Evolutionary conservation across 306 rosid species (phyloP), one percentile per base, ranked within the genome.

Genomic region (Fragaria iinumae): DNA sequence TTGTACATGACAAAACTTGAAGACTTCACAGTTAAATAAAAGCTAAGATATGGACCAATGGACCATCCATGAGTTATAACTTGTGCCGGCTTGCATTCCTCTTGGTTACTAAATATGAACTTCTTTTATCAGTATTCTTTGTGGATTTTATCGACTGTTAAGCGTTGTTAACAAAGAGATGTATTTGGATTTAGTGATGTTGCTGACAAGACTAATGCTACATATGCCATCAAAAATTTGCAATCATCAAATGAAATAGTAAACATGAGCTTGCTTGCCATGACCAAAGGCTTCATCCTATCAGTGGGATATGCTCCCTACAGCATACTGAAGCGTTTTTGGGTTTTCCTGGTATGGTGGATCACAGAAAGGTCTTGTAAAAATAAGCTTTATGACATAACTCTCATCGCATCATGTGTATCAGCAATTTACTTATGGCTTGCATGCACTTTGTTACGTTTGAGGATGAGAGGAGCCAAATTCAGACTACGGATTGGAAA

Each of bases 271-370:
- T 62, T 1, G 18, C 41, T 13, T 23, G 16, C 14, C 71, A 39
- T 17, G 71, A 38, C 12, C 7, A 67, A 67, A 39, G 27, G 49
- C 71, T 16, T 39, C 49, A 20, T 67, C 29, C 16, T 39, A 20
- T 12, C 71, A 17, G 29, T 4, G 47, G 29, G 39, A 38, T 38
- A 17, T 8, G 49, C 8, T 38, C 49, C 43, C 20, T 9, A 17
- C 49, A 67, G 5, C 49, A 20, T 38, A 8, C 11, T 32, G 20
- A 32, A 11, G 8, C 8, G 43, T 17, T 29, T 20, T 48, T 14
- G 62, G 56, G 41, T 12, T 29, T 48, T 70, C 60, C 11, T 48
- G 43, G 9, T 48, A 12, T 27, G 74, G 74, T 70, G 74, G 60
- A 17, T 70, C 44, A 27, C 11, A 49, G 62, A 49, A 48, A 48